Evolutionary conservation across 2,329 filamentous ascomycete species (phyloP), one percentile per base, ranked within the genome.

Genomic region (Aspergillus neoniger): DNA sequence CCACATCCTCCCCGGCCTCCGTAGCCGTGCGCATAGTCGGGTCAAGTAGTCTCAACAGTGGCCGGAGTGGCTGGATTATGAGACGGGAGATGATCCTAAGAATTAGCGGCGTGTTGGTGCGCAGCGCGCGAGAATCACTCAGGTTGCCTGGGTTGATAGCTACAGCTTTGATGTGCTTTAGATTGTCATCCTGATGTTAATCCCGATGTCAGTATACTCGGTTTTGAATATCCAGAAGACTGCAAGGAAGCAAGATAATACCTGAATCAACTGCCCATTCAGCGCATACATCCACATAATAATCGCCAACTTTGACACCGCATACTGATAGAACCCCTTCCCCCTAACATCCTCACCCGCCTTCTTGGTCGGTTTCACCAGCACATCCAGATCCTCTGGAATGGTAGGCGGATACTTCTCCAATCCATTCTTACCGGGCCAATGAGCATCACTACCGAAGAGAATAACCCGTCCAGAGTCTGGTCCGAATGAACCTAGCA

Each of bases 201-300:
- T 14, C 32, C 28, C 4, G 4, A 36, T 36, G 32, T 36, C 12
- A 36, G 32, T 36, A 28, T 28, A 28, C 25, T 25, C 0, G 25
- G 7, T 1, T 23, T 23, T 23, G 23, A 23, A 23, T 23, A 23
- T 6, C 25, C 25, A 2, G 7, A 25, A 25, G 25, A 25, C 25
- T 25, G 25, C 25, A 25, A 25, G 25, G 25, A 25, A 25, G 25
- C 25, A 8, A 28, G 25, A 28, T 28, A 28, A 28, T 28, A 62
- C 60, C 51, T 47, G 21, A 7, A 52, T 30, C 1, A 62, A 38
- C 19, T 53, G 39, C 17, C 52, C 30, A 32, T 62, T 62, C 39
- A 62, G 23, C 15, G 56, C 60, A 52, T 59, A 59, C 60, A 62
- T 59, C 60, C 60, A 62, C 53, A 59, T 62, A n/a, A 53, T 39